Conservation (phyloP, 1,284 basidiomycete species). For the Schizopora paradoxa region DNA sequence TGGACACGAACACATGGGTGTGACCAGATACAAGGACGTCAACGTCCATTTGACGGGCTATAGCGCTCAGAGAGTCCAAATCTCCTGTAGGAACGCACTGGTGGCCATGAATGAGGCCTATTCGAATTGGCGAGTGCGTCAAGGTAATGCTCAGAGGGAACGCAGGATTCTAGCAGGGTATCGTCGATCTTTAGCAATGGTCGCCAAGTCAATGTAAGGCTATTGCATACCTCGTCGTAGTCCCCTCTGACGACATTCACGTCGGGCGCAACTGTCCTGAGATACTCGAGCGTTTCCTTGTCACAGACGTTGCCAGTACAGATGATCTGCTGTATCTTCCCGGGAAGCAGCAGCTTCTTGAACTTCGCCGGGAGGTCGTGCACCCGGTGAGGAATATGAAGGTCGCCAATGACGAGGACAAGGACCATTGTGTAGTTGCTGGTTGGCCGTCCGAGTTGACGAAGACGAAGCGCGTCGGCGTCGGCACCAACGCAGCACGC, state of each 20-base stretch:
- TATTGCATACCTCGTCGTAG: constrained; percentile 83
- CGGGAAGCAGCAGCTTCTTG: constrained; percentile 93
- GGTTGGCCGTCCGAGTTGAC: too few relatives aligned
- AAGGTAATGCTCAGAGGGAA: constrained; percentile 85
- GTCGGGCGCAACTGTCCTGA: constrained; percentile 95
- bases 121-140: constrained; percentile 81
- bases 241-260: constrained; percentile 92
- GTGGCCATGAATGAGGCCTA: constrained; percentile 93
- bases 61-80: constrained; percentile 78
- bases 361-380: constrained; percentile 95
- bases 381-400: constrained; percentile 85
- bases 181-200: too few relatives aligned
- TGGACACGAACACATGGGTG: constrained; percentile 76
- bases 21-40: constrained; percentile 93
- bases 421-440: constrained; percentile 78
- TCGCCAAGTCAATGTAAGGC: background rate
- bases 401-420: constrained; percentile 90
- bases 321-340: constrained; percentile 97
- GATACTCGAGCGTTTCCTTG: constrained; percentile 94
- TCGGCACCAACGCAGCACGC: too few relatives aligned
- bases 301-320: constrained; percentile 98
- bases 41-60: constrained; percentile 95
- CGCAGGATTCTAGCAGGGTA: constrained; percentile 48
- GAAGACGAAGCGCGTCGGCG: too few relatives aligned
- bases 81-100: constrained; percentile 93